Evolutionary conservation across 345 rosid species (phyloP).

Genomic region (Rhizophora apiculata): DNA sequence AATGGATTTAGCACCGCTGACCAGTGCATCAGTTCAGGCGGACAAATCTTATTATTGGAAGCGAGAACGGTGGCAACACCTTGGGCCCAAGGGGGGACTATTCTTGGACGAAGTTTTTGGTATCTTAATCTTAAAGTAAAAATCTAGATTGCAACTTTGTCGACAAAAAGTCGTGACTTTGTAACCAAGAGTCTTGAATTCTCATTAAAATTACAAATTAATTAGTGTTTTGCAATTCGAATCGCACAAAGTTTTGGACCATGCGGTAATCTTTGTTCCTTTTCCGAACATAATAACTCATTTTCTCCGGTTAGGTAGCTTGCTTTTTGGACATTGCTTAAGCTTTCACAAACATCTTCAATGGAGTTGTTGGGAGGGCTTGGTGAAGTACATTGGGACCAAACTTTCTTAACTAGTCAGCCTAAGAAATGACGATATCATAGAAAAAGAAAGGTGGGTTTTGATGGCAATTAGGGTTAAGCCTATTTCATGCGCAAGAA

Average conservation of each 20-base stretch:
- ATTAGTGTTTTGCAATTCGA: too few relatives aligned
- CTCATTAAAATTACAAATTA: too few relatives aligned
- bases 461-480: background rate
- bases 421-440: background rate
- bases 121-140: too few relatives aligned
- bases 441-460: background rate
- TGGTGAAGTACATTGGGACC: constrained; percentile 13
- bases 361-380: constrained; percentile 42
- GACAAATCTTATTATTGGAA: background rate
- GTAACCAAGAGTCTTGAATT: too few relatives aligned
- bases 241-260: too few relatives aligned
- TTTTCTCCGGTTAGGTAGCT: background rate
- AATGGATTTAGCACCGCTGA: background rate
- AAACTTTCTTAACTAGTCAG: constrained; percentile 3
- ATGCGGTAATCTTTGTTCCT: too few relatives aligned
- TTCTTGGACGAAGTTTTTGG: too few relatives aligned
- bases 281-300: background rate
- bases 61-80: background rate
- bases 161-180: too few relatives aligned
- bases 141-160: too few relatives aligned
- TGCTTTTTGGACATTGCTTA: constrained; percentile 19
- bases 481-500: constrained; percentile 1
- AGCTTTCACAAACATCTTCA: constrained; percentile 11
- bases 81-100: background rate
- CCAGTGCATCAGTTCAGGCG: background rate